Conservation (phyloP, 768 basidiomycete species). For the Boletus sensibilis region DNA sequence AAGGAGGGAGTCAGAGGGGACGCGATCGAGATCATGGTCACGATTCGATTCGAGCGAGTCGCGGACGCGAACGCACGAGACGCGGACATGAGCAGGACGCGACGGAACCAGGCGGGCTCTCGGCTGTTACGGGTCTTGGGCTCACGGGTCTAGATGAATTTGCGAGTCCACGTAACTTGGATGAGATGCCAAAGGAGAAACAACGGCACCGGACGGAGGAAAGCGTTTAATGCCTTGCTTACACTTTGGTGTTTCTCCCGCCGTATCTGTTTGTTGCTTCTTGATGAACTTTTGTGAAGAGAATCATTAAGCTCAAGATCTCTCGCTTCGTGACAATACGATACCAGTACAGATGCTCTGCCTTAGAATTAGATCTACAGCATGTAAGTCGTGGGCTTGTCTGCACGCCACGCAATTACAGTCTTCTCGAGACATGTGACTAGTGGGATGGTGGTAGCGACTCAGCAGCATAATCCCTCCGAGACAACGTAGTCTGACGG, state of each 20-base stretch:
- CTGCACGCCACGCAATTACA: too few relatives aligned
- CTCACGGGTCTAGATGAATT: conserved; percentile 26
- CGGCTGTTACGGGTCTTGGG: conserved; percentile 30
- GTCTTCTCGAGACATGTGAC: neutral
- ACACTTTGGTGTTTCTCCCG: neutral
- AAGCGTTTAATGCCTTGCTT: neutral
- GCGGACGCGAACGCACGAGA: conserved; percentile 14
- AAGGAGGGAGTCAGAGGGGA: conserved; percentile 7
- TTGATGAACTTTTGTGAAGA: neutral
- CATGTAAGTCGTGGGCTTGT: neutral
- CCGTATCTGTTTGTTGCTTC: neutral
- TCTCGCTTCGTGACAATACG: neutral
- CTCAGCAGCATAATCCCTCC: neutral
- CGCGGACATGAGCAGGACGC: neutral
- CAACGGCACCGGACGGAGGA: neutral
- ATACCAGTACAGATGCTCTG: neutral
- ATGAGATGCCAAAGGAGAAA: conserved; percentile 19
- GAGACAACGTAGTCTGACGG: neutral
- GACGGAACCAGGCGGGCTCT: conserved; percentile 18
- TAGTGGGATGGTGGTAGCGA: too few relatives aligned
- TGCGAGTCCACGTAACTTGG: conserved; percentile 3
- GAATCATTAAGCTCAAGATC: neutral
- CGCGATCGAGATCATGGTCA: neutral
- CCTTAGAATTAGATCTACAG: neutral
- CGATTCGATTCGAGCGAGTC: conserved; percentile 1